These are phyloP conservation scores for Corylus americana DNA, from an alignment of 306 rosid genomes.

Conservation along the genomic window DNA sequence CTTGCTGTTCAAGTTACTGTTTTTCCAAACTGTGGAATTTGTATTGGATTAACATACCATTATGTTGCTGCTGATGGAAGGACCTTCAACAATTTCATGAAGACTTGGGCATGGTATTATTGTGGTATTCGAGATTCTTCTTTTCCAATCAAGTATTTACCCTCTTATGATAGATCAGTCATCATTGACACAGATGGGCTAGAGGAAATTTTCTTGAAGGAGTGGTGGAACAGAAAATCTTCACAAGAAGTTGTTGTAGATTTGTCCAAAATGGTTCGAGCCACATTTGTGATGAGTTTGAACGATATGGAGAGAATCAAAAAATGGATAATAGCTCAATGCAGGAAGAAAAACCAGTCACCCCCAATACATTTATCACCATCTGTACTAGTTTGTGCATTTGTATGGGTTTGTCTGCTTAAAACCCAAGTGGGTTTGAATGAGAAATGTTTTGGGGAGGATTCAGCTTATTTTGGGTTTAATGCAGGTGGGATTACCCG, in stretches of 20 bases:
- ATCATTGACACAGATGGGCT: slow-evolving; percentile 37
- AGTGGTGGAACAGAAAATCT: slow-evolving; percentile 36
- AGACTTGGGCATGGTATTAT: slow-evolving; percentile 48
- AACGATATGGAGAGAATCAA: slow-evolving; percentile 35
- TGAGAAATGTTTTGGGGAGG: not conserved
- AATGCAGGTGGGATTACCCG: slow-evolving; percentile 55
- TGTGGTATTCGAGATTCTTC: slow-evolving; percentile 16
- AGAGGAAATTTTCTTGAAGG: slow-evolving; percentile 37
- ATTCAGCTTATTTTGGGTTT: slow-evolving; percentile 42
- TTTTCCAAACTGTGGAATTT: slow-evolving; percentile 48
- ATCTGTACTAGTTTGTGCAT: slow-evolving; percentile 47
- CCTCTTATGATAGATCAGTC: slow-evolving; percentile 34
- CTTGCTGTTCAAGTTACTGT: slow-evolving; percentile 41
- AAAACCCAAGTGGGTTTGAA: slow-evolving; percentile 27
- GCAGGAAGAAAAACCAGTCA: slow-evolving; percentile 26
- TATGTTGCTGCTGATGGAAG: slow-evolving; percentile 46
- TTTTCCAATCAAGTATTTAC: not conserved
- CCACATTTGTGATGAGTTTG: slow-evolving; percentile 32
- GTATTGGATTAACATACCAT: slow-evolving; percentile 44
- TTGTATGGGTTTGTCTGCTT: slow-evolving; percentile 45
- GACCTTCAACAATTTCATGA: slow-evolving; percentile 52
- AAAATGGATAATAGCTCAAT: slow-evolving; percentile 17
- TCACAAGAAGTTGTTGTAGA: not conserved
- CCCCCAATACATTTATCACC: slow-evolving; percentile 37
- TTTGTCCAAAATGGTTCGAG: slow-evolving; percentile 31